phyloP scores from a whole-genome alignment of 1,139 yeast species.

The Debaryomyces coudertii region DNA sequence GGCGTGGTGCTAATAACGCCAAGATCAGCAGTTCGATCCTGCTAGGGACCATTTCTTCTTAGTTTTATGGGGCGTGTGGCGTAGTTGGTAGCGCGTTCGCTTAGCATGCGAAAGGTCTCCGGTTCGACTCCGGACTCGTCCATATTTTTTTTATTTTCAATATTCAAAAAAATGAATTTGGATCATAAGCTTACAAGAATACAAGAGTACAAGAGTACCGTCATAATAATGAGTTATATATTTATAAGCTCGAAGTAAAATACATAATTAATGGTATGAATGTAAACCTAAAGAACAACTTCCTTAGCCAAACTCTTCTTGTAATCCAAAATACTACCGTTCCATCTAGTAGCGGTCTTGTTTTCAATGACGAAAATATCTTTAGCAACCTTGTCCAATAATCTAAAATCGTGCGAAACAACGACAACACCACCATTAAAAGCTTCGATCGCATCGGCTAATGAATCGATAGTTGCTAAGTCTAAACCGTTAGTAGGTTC shows the following conservation, averaged over 20 bases:
- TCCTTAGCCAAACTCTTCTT: constrained; percentile 91
- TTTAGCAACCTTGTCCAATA: constrained; percentile 95
- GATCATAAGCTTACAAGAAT: too few relatives aligned
- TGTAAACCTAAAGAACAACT: constrained; percentile 61
- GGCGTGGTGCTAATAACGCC: constrained; percentile 91
- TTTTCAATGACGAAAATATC: constrained; percentile 95
- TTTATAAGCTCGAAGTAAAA: constrained; percentile 7
- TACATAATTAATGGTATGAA: not conserved
- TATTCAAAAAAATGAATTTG: not conserved
- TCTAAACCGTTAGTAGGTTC: constrained; percentile 99
- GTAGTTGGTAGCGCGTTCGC: constrained; percentile 75
- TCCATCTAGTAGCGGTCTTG: constrained; percentile 96
- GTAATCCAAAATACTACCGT: constrained; percentile 86
- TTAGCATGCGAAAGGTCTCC: constrained; percentile 69
- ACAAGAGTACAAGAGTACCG: too few relatives aligned
- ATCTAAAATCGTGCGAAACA: constrained; percentile 98
- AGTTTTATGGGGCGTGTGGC: constrained; percentile 58
- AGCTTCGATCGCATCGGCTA: constrained; percentile 92
- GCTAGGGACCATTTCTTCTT: constrained; percentile 66
- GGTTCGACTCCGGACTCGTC: constrained; percentile 72
- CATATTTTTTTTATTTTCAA: constrained; percentile 32
- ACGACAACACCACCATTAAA: constrained; percentile 98
- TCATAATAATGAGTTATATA: not conserved
- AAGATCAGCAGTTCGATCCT: constrained; percentile 86
- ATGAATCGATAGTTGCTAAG: constrained; percentile 95